Base-by-base conservation (phyloP, 805 yeast species). In the Priceomyces melissophilus region DNA sequence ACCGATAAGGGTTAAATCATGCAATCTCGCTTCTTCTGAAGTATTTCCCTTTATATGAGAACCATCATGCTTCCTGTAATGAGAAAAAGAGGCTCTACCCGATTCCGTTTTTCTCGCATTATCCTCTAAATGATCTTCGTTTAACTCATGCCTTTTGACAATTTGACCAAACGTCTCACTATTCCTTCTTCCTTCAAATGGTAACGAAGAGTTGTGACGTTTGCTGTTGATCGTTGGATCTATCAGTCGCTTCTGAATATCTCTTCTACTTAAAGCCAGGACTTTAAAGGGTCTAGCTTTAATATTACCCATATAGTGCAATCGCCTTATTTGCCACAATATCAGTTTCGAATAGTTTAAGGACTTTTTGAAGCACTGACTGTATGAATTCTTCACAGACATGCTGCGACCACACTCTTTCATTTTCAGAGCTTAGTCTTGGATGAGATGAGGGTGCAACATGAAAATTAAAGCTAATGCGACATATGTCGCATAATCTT, bases 1-100 rank as follows among this genome's bases (percentile, higher is more conserved):
- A 0, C 84, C 95, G 34, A 56, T 48, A 3, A 79, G 43, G 0
- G 95, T 87, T 15, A 63, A 63, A 0, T 77, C 77, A 49, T 81
- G 75, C 4, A 82, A 61, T 52, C 91, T 66, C 10, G 80, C 78
- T 41, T 76, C 81, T 39, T 63, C 65, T 26, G 78, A 61, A 27
- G 63, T 74, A 4, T 51, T 53, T 7, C 77, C 82, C 37, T 65
- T 63, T 3, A 67, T 57, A 27, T 63, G 63, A 3, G 66, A 43
- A n/a, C 75, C 75, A 49, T 70, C 73, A 4, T 41, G 44, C 38
- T 67, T 63, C 32, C 75, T 52, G 43, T 50, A 70, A 2, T 68
- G 67, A 12, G 73, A 67, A 25, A 23, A 23, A n/a, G 6, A 17
- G 31, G 32, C 45, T 3, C 38, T 28, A n/a, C 20, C 26, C 29